These are phyloP conservation scores for Tetrastigma voinierianum DNA, from an alignment of 164 flowering plant genomes.

Conservation along the genomic window DNA sequence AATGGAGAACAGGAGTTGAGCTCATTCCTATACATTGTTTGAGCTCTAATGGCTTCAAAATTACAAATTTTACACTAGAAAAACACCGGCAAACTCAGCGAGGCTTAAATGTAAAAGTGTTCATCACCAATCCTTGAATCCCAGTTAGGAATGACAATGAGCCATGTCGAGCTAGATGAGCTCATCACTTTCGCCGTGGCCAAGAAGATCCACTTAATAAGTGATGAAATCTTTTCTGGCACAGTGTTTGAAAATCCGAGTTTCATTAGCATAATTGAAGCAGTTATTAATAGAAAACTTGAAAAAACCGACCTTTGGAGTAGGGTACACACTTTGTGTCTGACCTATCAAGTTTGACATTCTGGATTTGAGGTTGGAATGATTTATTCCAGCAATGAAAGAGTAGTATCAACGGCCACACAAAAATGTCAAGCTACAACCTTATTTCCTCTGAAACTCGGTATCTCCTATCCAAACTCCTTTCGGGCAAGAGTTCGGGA, in stretches of 20 bases:
- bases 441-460: conserved; percentile 85
- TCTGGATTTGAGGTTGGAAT: conserved; percentile 91
- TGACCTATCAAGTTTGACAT: conserved; percentile 76
- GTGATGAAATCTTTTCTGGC: no score
- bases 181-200: conserved; percentile 51
- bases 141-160: conserved; percentile 76
- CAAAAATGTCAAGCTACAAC: conserved; percentile 88
- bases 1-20: no score
- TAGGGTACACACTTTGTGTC: conserved; percentile 69
- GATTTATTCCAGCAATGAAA: conserved; percentile 58
- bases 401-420: conserved; percentile 66
- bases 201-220: no score
- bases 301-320: conserved; percentile 28
- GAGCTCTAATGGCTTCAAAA: no score
- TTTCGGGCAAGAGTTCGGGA: conserved; percentile 55
- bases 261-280: no score
- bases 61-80: no score
- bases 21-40: no score
- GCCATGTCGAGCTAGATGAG: conserved; percentile 42
- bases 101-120: conserved; percentile 60
- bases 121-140: conserved; percentile 85
- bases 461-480: conserved; percentile 50
- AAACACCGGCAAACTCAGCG: conserved; percentile 41
- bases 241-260: no score
- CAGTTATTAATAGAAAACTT: no score